phyloP scores from a whole-genome alignment of 2,329 filamentous ascomycete species.

The Fusarium metavorans region DNA sequence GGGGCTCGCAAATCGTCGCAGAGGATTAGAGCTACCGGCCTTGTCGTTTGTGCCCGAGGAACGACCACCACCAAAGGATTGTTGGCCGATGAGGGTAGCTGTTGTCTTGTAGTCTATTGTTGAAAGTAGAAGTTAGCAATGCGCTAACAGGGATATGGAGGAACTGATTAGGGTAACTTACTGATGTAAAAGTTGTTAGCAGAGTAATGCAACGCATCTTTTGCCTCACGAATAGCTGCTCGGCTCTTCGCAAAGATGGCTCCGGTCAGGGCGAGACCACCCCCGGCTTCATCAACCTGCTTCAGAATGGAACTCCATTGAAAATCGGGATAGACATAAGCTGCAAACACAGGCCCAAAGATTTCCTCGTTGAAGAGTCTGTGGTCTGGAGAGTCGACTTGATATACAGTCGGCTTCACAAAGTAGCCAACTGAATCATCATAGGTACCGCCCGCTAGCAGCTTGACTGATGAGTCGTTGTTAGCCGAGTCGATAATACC shows the following conservation, averaged over 20 bases:
- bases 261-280: conserved; percentile 65
- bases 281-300: neutral
- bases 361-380: neutral
- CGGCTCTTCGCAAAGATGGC: conserved; percentile 76
- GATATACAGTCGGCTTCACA: neutral
- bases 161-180: neutral
- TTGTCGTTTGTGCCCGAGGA: conserved; percentile 76
- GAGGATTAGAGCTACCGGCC: conserved; percentile 67
- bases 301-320: neutral
- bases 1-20: conserved; percentile 69
- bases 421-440: neutral
- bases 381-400: neutral
- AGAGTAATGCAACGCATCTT: conserved; percentile 72
- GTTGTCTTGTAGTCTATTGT: neutral
- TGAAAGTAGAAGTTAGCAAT: neutral
- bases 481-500: neutral
- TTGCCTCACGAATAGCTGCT: conserved; percentile 69
- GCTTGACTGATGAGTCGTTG: neutral
- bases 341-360: neutral
- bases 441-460: neutral
- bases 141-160: too few relatives aligned
- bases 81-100: conserved; percentile 59
- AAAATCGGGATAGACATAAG: neutral
- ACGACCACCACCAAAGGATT: conserved; percentile 73
- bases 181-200: conserved; percentile 80